A percentile compares a stretch with the other conserved stretches of the same genome.
Conservation (phyloP, 345 rosid genomes). For the Gossypium bickii region DNA sequence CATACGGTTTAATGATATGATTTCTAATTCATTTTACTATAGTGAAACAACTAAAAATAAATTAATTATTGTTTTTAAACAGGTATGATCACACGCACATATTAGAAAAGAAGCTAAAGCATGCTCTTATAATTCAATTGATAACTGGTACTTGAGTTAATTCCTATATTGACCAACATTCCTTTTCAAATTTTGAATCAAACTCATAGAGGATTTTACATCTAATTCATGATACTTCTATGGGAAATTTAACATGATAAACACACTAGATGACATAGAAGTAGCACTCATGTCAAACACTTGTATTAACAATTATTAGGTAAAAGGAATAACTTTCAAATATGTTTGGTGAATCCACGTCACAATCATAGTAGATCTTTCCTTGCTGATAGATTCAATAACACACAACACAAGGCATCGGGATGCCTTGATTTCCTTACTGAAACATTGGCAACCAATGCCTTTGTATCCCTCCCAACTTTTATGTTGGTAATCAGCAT, state of each 20-base stretch:
- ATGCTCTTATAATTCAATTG: too few relatives aligned
- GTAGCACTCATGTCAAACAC: neutral
- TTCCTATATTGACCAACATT: too few relatives aligned
- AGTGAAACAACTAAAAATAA: too few relatives aligned
- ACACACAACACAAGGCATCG: slow-evolving; percentile 65
- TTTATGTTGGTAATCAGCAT: slow-evolving; percentile 55
- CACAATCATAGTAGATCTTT: slow-evolving; percentile 74
- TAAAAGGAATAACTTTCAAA: slow-evolving; percentile 70
- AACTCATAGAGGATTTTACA: too few relatives aligned
- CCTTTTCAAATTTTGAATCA: too few relatives aligned
- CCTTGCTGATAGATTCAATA: slow-evolving; percentile 78
- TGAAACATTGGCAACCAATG: slow-evolving; percentile 85
- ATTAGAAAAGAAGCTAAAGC: too few relatives aligned
- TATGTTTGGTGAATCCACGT: slow-evolving; percentile 89
- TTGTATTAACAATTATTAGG: neutral
- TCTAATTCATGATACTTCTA: too few relatives aligned
- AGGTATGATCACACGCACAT: too few relatives aligned
- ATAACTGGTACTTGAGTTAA: too few relatives aligned
- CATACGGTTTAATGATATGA: too few relatives aligned
- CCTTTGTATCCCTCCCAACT: slow-evolving; percentile 89
- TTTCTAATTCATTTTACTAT: too few relatives aligned
- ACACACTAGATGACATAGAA: neutral
- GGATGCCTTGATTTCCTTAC: slow-evolving; percentile 70
- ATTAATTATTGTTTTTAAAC: too few relatives aligned
- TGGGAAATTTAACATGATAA: neutral